Base-by-base conservation (phyloP, 1,139 yeast species). In the Pichia sp. region DNA sequence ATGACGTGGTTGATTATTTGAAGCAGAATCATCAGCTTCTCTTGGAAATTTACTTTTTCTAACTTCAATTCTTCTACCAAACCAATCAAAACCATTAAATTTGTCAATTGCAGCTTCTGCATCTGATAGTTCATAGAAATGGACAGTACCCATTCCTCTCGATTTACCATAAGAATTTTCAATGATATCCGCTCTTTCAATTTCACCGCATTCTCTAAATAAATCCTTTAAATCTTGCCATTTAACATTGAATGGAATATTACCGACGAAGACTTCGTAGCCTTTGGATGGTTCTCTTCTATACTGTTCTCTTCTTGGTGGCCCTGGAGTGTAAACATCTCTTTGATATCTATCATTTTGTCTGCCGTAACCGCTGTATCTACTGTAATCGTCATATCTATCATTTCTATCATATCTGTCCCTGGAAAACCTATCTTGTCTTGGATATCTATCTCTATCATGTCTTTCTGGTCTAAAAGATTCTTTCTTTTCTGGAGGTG, bases 161-260 rank as follows among this genome's bases (percentile, higher is more conserved):
- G 96, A 86, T 56, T 84, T 78, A 24, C 96, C 96, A 56, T 76
- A 74, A 41, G 70, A 74, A 55, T 79, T 86, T 41, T 72, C 65
- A 59, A 80, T 77, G 35, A 90, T 80, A 61, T 89, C 96, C 3
- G 96, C 96, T 52, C 94, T 79, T 31, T 77, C 70, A 30, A 89
- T 86, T 46, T 73, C 76, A 41, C 96, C 96, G 42, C 79, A 81
- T 45, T 74, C 76, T 57, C 87, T 78, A 74, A 89, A 87, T 59
- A 89, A 64, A 60, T 89, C 96, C 61, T 87, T 86, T 57, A 90
- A 70, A 40, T 85, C 82, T 63, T 84, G 92, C 95, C 96, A 87
- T 55, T 78, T 82, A 45, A 78, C 71, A 7, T 85, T 74, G 65
- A 76, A 90, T 26, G 97, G 96, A 52, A 90, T 68, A 62, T 89